phyloP scores from a whole-genome alignment of 176 grass and related monocot genomes.

The Oropetium thomaeum region DNA sequence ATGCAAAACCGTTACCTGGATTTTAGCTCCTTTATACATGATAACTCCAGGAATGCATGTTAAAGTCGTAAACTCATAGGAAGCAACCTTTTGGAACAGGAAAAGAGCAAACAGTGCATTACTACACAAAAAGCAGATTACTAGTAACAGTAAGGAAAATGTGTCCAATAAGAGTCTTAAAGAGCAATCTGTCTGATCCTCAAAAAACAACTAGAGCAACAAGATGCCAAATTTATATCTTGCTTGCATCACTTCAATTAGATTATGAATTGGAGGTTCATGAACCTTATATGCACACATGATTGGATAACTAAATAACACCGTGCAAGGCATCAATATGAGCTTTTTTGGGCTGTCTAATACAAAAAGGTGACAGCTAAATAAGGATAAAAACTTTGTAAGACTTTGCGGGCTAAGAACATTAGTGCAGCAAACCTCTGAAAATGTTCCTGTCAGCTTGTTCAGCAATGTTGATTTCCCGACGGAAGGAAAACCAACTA shows the following conservation, averaged over 20 bases:
- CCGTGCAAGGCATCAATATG: neutral
- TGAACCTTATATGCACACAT: neutral
- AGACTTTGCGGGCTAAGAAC: neutral
- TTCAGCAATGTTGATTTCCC: slow-evolving; percentile 97
- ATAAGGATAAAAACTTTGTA: neutral
- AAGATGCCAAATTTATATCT: neutral
- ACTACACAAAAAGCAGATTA: neutral
- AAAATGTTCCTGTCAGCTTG: slow-evolving; percentile 95
- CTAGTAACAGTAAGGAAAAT: neutral
- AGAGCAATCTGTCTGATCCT: neutral
- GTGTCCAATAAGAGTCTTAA: neutral
- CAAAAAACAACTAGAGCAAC: neutral
- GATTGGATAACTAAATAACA: neutral
- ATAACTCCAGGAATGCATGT: slow-evolving; percentile 98
- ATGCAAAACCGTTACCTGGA: slow-evolving; percentile 56
- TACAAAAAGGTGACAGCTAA: slow-evolving; percentile 3
- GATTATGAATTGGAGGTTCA: neutral
- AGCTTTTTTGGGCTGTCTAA: neutral
- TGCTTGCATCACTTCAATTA: neutral
- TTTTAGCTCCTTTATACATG: slow-evolving; percentile 85
- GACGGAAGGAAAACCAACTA: slow-evolving; percentile 94
- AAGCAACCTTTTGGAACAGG: slow-evolving; percentile 65
- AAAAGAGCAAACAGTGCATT: neutral
- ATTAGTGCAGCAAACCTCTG: slow-evolving; percentile 61
- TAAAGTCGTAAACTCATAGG: slow-evolving; percentile 95